A percentile compares a stretch with the other conserved stretches of the same genome.
Conservation (phyloP, 257 asterid genomes). For the Ilex aquifolium region DNA sequence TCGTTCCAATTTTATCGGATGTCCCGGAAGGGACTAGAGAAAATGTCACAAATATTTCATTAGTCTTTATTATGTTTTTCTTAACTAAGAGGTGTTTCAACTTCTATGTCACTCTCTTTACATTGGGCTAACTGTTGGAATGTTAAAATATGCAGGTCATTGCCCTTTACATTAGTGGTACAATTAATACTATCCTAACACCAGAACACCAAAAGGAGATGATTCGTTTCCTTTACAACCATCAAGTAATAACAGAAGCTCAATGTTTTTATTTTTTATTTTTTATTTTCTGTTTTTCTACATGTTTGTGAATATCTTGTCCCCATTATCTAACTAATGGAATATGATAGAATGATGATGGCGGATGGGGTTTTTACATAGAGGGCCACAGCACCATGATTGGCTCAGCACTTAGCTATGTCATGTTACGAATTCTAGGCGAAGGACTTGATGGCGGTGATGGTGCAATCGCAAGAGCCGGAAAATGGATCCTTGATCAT, state of each 20-base stretch:
- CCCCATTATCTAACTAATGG: background rate
- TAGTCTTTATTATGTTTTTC: too few species aligned
- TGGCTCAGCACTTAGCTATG: background rate
- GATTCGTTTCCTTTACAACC: background rate
- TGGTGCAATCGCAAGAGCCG: background rate
- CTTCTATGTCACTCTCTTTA: too few species aligned
- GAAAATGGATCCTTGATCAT: background rate
- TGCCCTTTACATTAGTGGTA: background rate
- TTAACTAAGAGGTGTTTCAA: too few species aligned
- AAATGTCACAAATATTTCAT: too few species aligned
- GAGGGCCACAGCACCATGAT: conserved; percentile 1
- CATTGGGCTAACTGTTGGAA: background rate
- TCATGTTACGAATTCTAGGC: background rate
- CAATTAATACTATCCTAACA: background rate
- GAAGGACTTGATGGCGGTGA: background rate
- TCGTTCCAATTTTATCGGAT: too few species aligned
- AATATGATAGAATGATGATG: background rate
- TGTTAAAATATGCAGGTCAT: background rate
- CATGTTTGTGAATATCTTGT: too few species aligned
- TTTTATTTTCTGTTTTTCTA: background rate
- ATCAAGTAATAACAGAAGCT: background rate
- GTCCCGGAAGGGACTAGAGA: too few species aligned
- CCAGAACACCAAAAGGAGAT: background rate
- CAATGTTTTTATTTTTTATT: background rate
- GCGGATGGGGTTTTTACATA: background rate